Evolutionary conservation across 768 basidiomycete genomes (phyloP).

Genomic region (Rhizopogon vinicolor): DNA sequence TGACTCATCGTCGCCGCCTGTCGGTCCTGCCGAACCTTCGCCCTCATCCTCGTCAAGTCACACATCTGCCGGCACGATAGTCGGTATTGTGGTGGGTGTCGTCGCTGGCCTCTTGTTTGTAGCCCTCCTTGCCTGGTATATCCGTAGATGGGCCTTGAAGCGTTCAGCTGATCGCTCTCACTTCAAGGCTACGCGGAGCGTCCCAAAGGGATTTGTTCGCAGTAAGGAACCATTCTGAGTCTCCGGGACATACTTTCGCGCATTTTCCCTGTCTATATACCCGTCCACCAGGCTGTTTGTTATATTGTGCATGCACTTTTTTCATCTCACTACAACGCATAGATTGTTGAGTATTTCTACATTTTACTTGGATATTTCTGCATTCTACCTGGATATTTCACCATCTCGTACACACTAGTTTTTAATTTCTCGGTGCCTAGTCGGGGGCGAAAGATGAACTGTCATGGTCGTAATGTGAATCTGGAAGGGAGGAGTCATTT

Average conservation of each 20-base stretch:
- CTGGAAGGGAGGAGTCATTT: conserved; percentile 21
- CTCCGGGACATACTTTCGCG: neutral
- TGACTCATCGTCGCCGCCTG: conserved; percentile 16
- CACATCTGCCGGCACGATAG: conserved; percentile 31
- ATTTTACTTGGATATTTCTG: neutral
- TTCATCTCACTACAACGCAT: neutral
- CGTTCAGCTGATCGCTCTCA: conserved; percentile 21
- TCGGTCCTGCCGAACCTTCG: conserved; percentile 10
- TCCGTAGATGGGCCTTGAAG: conserved; percentile 44
- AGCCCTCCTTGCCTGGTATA: conserved; percentile 37
- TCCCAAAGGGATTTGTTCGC: conserved; percentile 12
- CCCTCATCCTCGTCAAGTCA: conserved; percentile 12
- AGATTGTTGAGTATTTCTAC: neutral
- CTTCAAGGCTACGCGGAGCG: conserved; percentile 16
- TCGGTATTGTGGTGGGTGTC: conserved; percentile 50
- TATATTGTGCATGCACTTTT: neutral
- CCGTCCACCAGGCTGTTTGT: neutral
- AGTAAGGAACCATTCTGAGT: conserved; percentile 4
- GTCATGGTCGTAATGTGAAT: conserved; percentile 14
- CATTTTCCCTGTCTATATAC: neutral
- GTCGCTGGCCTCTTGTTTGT: conserved; percentile 40
- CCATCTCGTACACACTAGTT: neutral
- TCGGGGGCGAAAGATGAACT: conserved; percentile 29
- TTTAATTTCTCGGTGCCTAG: too few relatives aligned
- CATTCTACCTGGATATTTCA: neutral